Conservation (phyloP, 1,284 basidiomycete genomes). For the Trichosporon sp. region DNA sequence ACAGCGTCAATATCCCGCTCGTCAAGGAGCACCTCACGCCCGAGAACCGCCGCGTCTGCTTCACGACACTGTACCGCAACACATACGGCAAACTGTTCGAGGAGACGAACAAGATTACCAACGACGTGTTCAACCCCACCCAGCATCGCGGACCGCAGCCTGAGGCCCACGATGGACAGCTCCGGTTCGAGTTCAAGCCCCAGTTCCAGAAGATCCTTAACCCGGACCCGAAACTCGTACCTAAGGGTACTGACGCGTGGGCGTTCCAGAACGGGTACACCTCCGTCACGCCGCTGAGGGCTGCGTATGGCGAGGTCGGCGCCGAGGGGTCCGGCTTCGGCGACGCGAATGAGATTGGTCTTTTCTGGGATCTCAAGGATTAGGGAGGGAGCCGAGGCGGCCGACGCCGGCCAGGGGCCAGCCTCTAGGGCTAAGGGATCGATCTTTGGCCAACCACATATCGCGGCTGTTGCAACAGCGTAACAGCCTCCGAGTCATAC, state of each 20-base stretch:
- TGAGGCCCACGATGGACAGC: constrained; percentile 22
- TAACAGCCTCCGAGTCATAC: neutral
- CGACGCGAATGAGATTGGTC: neutral
- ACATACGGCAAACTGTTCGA: constrained; percentile 46
- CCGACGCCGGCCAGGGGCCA: too few species aligned
- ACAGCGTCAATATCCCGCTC: constrained; percentile 46
- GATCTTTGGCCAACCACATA: too few species aligned
- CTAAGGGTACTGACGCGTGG: constrained; percentile 70
- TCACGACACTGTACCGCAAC: constrained; percentile 47
- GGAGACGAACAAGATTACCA: constrained; percentile 18
- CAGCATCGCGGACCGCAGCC: constrained; percentile 7
- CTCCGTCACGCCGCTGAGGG: constrained; percentile 36
- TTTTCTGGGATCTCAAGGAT: neutral
- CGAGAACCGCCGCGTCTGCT: constrained; percentile 35
- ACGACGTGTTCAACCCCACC: constrained; percentile 5
- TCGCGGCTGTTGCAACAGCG: neutral
- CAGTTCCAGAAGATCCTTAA: constrained; percentile 65
- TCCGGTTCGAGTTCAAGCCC: constrained; percentile 76
- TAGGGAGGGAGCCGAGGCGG: neutral
- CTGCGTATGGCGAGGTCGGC: constrained; percentile 27
- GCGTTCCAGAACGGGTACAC: constrained; percentile 42
- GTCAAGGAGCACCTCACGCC: constrained; percentile 32
- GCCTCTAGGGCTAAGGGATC: too few species aligned
- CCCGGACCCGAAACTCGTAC: constrained; percentile 57
- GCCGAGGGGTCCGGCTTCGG: constrained; percentile 24